Conservation (phyloP, 768 basidiomycete genomes). For the Neoboletus magnificus region DNA sequence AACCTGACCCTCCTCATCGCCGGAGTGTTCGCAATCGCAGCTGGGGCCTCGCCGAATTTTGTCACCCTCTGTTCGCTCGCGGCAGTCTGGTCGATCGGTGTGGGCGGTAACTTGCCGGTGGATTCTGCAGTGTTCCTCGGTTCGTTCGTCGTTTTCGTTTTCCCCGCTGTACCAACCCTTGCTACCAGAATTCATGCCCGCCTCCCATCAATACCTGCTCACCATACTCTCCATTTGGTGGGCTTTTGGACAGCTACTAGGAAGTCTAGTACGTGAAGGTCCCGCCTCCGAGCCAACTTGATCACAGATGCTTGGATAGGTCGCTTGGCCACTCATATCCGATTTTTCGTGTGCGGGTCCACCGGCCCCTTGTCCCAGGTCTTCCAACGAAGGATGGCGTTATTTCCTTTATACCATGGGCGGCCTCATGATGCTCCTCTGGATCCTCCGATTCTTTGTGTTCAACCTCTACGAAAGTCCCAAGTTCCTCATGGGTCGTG, state of each 20-base stretch:
- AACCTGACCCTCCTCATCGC: conserved; percentile 69
- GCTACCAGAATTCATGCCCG: conserved; percentile 59
- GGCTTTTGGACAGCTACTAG: conserved; percentile 71
- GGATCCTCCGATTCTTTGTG: conserved; percentile 58
- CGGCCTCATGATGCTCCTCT: conserved; percentile 62
- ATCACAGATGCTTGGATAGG: conserved; percentile 28
- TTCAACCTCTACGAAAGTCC: conserved; percentile 71
- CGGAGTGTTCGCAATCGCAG: conserved; percentile 60
- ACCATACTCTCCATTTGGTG: conserved; percentile 78
- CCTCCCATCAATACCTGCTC: conserved; percentile 70
- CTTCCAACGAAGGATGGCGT: conserved; percentile 69
- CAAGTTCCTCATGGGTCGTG: conserved; percentile 68
- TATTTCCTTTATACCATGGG: conserved; percentile 75
- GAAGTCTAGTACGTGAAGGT: conserved; percentile 38
- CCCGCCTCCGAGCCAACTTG: not conserved
- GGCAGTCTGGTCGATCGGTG: conserved; percentile 62
- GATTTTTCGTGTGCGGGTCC: conserved; percentile 57
- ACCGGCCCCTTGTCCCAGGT: conserved; percentile 39
- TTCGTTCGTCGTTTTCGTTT: conserved; percentile 25
- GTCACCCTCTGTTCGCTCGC: conserved; percentile 49
- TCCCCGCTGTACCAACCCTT: not conserved
- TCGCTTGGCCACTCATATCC: conserved; percentile 74
- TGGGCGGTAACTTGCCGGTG: conserved; percentile 72
- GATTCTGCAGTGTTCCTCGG: conserved; percentile 76
- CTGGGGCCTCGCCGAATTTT: conserved; percentile 56